A percentile compares a stretch with the other conserved stretches of the same genome.
Evolutionary conservation across 192 early-diverging fungal genomes (phyloP).

Genomic region (Thamnidium elegans): DNA sequence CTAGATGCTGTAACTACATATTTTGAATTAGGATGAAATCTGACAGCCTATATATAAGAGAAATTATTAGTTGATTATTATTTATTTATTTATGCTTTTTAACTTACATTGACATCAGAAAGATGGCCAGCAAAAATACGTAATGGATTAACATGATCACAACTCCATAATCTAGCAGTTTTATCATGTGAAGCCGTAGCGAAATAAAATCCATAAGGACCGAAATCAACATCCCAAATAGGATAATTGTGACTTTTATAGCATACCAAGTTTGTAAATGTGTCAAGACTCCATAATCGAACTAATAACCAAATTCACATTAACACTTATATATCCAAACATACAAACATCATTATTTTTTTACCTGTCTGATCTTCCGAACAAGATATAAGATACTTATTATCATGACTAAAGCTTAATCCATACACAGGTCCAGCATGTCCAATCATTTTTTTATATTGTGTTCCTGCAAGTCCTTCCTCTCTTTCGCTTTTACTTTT

Average conservation of each 20-base stretch:
- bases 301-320: constrained; percentile 31
- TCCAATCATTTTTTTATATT: constrained; percentile 73
- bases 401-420: constrained; percentile 82
- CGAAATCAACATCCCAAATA: constrained; percentile 94
- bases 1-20: constrained; percentile 91
- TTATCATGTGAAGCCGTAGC: constrained; percentile 93
- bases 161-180: constrained; percentile 94
- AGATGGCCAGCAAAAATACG: constrained; percentile 97
- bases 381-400: constrained; percentile 78
- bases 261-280: constrained; percentile 83
- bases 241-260: constrained; percentile 98
- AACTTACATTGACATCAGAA: constrained; percentile 90
- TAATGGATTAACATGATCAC: constrained; percentile 93
- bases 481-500: constrained; percentile 35
- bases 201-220: constrained; percentile 93
- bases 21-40: constrained; percentile 95
- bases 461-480: constrained; percentile 49
- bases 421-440: constrained; percentile 93
- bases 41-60: constrained; percentile 57
- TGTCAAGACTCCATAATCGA: constrained; percentile 93
- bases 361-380: constrained; percentile 83
- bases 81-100: not conserved
- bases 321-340: not conserved
- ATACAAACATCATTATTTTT: not conserved
- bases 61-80: not conserved